Percentiles rank a stretch among this genome's conserved stretches.
Evolutionary conservation across 2,329 filamentous ascomycete species (phyloP).

Genomic region (Trichoderma arundinaceum): DNA sequence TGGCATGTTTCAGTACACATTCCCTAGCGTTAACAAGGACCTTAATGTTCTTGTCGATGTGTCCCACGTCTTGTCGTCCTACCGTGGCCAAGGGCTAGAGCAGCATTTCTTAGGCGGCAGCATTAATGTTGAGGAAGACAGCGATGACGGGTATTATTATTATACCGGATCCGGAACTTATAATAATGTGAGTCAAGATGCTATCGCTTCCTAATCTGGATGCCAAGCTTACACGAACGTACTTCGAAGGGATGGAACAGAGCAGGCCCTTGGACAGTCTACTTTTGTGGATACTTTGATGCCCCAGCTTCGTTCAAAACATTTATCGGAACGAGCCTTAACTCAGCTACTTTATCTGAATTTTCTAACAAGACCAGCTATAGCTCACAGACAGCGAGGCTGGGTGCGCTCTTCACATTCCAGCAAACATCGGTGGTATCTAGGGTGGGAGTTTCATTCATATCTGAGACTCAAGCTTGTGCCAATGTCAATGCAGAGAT

Average conservation of each 20-base stretch:
- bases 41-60: constrained; percentile 66
- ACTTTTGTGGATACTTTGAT: constrained; percentile 68
- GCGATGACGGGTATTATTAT: constrained; percentile 45
- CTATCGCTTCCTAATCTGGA: background rate
- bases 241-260: constrained; percentile 63
- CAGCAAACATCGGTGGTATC: constrained; percentile 54
- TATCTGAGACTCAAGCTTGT: constrained; percentile 67
- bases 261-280: constrained; percentile 65
- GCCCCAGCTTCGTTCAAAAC: constrained; percentile 51
- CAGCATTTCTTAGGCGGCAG: constrained; percentile 67
- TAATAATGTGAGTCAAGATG: constrained; percentile 56
- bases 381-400: constrained; percentile 46
- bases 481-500: constrained; percentile 63
- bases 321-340: constrained; percentile 48
- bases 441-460: constrained; percentile 70
- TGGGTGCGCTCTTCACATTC: constrained; percentile 63
- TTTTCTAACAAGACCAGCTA: constrained; percentile 43
- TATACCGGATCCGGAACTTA: constrained; percentile 68
- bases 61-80: constrained; percentile 69
- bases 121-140: constrained; percentile 56
- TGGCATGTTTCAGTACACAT: constrained; percentile 66
- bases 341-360: constrained; percentile 40
- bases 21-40: constrained; percentile 49
- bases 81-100: constrained; percentile 63
- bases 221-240: background rate